These are phyloP conservation scores for Penicillium sp. DNA, from an alignment of 2,329 filamentous ascomycete genomes.

Conservation along the genomic window DNA sequence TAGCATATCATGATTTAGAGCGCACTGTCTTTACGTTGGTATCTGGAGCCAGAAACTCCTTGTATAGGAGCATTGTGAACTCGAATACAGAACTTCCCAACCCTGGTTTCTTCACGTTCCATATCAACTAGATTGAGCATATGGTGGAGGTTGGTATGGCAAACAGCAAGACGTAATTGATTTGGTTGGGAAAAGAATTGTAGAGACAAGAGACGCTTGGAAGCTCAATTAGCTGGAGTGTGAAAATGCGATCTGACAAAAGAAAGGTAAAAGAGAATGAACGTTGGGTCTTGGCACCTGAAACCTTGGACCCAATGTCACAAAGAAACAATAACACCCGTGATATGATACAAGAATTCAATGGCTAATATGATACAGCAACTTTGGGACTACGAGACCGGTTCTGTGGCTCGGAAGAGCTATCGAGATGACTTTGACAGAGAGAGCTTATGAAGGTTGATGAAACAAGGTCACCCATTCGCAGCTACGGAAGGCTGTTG, in stretches of 20 bases:
- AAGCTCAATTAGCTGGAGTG: not conserved
- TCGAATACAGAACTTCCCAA: not conserved
- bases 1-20: conserved; percentile 3
- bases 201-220: not conserved
- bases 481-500: not conserved
- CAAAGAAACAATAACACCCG: not conserved
- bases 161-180: not conserved
- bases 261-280: not conserved
- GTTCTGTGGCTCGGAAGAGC: not conserved
- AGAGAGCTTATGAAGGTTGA: not conserved
- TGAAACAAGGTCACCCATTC: not conserved
- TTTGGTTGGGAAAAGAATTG: not conserved
- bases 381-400: not conserved
- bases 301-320: not conserved
- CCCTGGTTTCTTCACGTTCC: not conserved
- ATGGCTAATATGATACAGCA: not conserved
- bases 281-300: not conserved
- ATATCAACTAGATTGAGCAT: not conserved
- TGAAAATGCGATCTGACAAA: not conserved
- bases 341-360: not conserved
- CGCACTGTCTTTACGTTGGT: conserved; percentile 1
- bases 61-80: not conserved
- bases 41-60: not conserved
- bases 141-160: not conserved
- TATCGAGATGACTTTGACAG: not conserved